These are phyloP conservation scores for Mollisia scopiformis DNA, from an alignment of 2,329 filamentous ascomycete species.

Conservation along the genomic window DNA sequence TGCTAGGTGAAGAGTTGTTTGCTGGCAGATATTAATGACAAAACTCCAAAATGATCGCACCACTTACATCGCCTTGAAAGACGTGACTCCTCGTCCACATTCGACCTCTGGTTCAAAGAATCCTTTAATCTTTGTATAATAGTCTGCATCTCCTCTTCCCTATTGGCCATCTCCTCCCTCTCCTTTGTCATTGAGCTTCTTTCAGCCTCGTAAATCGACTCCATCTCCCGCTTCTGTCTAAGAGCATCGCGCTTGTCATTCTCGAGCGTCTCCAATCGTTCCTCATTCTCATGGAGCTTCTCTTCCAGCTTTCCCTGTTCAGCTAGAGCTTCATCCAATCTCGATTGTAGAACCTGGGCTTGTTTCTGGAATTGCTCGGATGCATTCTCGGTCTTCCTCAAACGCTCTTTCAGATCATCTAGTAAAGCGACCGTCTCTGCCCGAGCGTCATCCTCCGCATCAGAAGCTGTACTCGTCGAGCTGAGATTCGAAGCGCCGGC, in stretches of 20 bases:
- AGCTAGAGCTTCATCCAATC: slow-evolving; percentile 80
- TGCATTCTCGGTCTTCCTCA: slow-evolving; percentile 77
- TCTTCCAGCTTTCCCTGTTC: slow-evolving; percentile 91
- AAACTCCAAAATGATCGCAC: background rate
- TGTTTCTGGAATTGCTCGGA: slow-evolving; percentile 85
- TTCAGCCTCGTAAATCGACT: slow-evolving; percentile 90
- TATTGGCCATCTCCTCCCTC: slow-evolving; percentile 82
- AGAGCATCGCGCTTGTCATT: slow-evolving; percentile 85
- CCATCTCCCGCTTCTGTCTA: slow-evolving; percentile 86
- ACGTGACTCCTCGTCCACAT: slow-evolving; percentile 57
- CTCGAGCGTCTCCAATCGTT: slow-evolving; percentile 77
- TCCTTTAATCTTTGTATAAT: slow-evolving; percentile 94
- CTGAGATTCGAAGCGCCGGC: slow-evolving; percentile 36
- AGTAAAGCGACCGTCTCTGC: slow-evolving; percentile 79
- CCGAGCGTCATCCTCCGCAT: slow-evolving; percentile 71
- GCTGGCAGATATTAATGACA: slow-evolving; percentile 30
- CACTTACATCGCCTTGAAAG: slow-evolving; percentile 60
- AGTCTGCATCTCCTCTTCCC: slow-evolving; percentile 87
- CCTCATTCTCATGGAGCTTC: slow-evolving; percentile 81
- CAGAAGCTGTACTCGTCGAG: slow-evolving; percentile 39
- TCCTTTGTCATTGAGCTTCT: slow-evolving; percentile 85
- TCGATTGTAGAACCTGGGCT: slow-evolving; percentile 79
- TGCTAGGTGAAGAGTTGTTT: slow-evolving; percentile 63
- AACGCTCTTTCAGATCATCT: slow-evolving; percentile 81
- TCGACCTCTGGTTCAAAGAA: slow-evolving; percentile 74